These are phyloP conservation scores for Marvania coccoides DNA, from an alignment of 139 green algal species.

Conservation along the genomic window DNA sequence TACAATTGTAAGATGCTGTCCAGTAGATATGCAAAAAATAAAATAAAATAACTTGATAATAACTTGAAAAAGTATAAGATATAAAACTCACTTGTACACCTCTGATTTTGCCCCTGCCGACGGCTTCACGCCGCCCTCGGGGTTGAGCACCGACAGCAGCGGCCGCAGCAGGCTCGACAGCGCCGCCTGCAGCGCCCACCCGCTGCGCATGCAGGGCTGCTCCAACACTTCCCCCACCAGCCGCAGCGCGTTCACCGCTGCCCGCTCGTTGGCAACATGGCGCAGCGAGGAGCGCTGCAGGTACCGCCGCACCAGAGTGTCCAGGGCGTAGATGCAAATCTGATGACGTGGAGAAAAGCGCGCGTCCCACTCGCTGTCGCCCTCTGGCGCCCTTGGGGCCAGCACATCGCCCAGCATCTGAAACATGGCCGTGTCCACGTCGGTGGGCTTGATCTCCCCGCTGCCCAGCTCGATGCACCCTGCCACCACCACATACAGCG, in stretches of 20 bases:
- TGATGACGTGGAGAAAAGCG: too few relatives aligned
- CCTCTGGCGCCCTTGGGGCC: neutral
- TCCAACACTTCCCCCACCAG: neutral
- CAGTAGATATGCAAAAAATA: neutral
- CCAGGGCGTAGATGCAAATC: neutral
- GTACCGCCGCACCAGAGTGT: neutral
- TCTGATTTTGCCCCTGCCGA: too few relatives aligned
- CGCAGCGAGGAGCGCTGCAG: neutral
- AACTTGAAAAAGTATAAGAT: too few relatives aligned
- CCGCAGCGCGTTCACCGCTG: conserved; percentile 4
- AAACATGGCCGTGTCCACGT: neutral
- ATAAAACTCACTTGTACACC: too few relatives aligned
- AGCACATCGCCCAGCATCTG: neutral
- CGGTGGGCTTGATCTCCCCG: neutral
- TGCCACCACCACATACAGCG: neutral
- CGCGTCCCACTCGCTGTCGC: too few relatives aligned
- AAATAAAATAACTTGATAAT: neutral
- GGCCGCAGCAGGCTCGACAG: neutral
- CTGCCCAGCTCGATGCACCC: conserved; percentile 3
- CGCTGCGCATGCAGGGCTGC: neutral
- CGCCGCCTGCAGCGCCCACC: neutral
- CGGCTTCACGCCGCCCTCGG: neutral
- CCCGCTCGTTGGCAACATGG: neutral
- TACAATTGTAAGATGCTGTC: neutral
- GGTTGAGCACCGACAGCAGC: neutral